Evolutionary conservation across 495 filamentous ascomycete genomes (phyloP).

Genomic region (Aspergillus ostianus): DNA sequence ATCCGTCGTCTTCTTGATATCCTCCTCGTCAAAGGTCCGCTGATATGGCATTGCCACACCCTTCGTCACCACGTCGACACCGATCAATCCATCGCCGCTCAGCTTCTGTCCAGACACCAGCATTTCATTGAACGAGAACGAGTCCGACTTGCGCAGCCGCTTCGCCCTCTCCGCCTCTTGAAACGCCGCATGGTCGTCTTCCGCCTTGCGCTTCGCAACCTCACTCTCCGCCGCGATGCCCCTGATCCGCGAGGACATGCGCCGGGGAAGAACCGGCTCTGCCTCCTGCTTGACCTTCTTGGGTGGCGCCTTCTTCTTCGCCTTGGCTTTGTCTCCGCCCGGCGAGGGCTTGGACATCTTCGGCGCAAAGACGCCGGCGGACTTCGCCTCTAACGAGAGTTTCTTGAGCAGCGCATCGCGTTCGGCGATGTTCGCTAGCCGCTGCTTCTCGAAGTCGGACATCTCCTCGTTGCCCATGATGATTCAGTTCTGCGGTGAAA

Average conservation of each 20-base stretch:
- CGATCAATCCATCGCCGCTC: constrained; percentile 39
- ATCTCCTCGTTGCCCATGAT: constrained; percentile 36
- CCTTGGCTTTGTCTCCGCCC: constrained; percentile 26
- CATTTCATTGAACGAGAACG: constrained; percentile 73
- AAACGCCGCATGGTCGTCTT: constrained; percentile 63
- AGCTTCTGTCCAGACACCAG: constrained; percentile 73
- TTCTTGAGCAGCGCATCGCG: constrained; percentile 67
- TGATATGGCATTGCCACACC: constrained; percentile 73
- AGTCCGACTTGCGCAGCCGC: constrained; percentile 66
- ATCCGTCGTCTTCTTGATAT: constrained; percentile 79
- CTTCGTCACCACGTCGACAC: constrained; percentile 58
- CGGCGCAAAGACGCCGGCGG: constrained; percentile 51
- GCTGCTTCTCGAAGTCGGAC: constrained; percentile 67
- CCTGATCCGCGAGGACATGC: constrained; percentile 64
- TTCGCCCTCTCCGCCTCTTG: constrained; percentile 66
- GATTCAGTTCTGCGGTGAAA: background rate
- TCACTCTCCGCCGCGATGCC: constrained; percentile 70
- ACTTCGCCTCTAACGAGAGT: constrained; percentile 50
- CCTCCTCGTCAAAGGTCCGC: constrained; percentile 75
- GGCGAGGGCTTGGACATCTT: constrained; percentile 31
- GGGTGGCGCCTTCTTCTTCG: constrained; percentile 49
- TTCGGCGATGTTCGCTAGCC: constrained; percentile 71
- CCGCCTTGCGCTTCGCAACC: constrained; percentile 74
- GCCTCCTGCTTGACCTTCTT: constrained; percentile 51
- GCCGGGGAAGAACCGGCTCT: constrained; percentile 47